A percentile compares a stretch with the other conserved stretches of the same genome.
phyloP scores from a whole-genome alignment of 345 rosid species.

The Populus deltoides region DNA sequence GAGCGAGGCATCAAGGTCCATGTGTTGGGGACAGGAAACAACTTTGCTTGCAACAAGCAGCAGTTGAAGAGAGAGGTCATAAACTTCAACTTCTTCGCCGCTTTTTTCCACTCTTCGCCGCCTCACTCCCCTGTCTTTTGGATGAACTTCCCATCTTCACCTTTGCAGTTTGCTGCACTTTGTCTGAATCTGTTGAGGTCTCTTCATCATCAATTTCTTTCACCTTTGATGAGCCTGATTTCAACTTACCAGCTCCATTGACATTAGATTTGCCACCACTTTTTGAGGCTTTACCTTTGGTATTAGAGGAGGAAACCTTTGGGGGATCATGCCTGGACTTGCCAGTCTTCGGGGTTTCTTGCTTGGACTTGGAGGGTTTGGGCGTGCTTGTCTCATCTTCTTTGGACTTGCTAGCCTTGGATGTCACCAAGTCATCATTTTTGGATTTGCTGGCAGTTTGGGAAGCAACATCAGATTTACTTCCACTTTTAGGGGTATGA shows the following conservation, averaged over 20 bases:
- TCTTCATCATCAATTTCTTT: conserved; percentile 47
- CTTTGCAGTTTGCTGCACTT: conserved; percentile 38
- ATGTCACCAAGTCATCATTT: conserved; percentile 27
- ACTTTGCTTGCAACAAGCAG: not conserved
- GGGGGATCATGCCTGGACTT: conserved; percentile 49
- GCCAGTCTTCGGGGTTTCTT: conserved; percentile 32
- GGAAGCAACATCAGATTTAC: conserved; percentile 35
- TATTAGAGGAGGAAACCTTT: conserved; percentile 30
- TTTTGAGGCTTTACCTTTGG: conserved; percentile 41
- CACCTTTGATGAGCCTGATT: conserved; percentile 48
- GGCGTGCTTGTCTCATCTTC: conserved; percentile 21
- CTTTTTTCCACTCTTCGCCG: conserved; percentile 51
- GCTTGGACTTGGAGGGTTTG: conserved; percentile 24
- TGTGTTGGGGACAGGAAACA: not conserved
- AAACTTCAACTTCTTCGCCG: conserved; percentile 42
- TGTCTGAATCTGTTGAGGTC: conserved; percentile 44
- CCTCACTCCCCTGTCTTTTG: conserved; percentile 49
- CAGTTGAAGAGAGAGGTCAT: not conserved
- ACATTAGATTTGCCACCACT: conserved; percentile 40
- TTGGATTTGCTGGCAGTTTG: conserved; percentile 43
- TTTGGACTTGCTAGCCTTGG: conserved; percentile 37
- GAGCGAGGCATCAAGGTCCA: not conserved
- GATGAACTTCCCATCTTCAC: conserved; percentile 40
- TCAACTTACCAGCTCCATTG: conserved; percentile 43
- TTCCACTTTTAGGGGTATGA: conserved; percentile 35